Base-by-base conservation (phyloP, 1,284 basidiomycete species). In the Ustilago crameri region DNA sequence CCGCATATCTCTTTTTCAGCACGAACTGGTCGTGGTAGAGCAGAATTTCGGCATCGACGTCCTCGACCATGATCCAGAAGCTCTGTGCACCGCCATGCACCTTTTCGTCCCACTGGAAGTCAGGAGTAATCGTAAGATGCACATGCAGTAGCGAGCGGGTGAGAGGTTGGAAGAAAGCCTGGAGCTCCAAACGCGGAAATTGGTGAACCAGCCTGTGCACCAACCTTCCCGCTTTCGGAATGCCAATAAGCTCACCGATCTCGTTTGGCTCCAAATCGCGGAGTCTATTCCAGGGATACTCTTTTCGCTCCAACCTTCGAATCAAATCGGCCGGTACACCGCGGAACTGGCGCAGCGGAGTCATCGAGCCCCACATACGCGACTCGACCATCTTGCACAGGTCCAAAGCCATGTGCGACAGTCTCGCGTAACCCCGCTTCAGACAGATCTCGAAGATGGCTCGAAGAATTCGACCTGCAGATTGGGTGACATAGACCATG, bases 361-460 rank as follows among this genome's bases (percentile, higher is more conserved):
- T 95, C 95, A 98, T 98, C 0, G 93, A 93, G 45, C 90, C 90
- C 95, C 96, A 98, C 88, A 92, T 70, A 38, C 93, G 5, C 91
- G 70, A 76, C 79, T 85, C 85, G 43, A 84, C 92, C 95, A 98
- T 98, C 86, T 98, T 98, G 86, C 95, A 98, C 63, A 98, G 86
- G 74, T 95, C 92, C 38, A 98, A 87, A 5, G 93, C 93, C 24
- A 92, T 90, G 68, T 93, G 91, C 1, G 94, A 93, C 0, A 95
- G 92, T 7, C 92, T 87, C 0, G 96, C 94, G 93, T 95, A 99
- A n/a, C 95, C 95, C 58, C 95, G 90, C 86, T 96, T 97, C 66
- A 98, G 86, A 83, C 95, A 98, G 54, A 98, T 98, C 85, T 99
- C 95, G 75, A 96, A 98, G 83, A 99, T 92, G 15, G 96, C 95